A percentile compares a stretch with the other conserved stretches of the same genome.
phyloP scores from a whole-genome alignment of 2,329 filamentous ascomycete species.

The Aspergillus neoniger region DNA sequence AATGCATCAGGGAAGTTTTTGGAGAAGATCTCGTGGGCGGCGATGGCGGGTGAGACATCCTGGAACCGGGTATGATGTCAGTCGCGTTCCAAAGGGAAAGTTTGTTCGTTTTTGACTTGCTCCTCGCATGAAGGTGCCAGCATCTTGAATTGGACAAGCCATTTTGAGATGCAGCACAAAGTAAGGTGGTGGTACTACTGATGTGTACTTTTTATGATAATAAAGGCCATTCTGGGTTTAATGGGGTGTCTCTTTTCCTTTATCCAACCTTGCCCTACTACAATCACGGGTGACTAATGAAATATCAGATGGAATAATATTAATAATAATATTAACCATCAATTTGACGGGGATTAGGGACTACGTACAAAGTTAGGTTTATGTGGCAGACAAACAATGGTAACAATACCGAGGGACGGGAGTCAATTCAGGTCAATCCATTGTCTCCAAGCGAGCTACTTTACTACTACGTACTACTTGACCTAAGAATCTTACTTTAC shows the following conservation, averaged over 20 bases:
- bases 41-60: constrained; percentile 14
- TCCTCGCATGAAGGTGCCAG: not conserved
- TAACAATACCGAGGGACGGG: too few species aligned
- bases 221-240: not conserved
- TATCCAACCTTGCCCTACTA: not conserved
- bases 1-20: not conserved
- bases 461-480: too few species aligned
- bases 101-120: constrained; percentile 3
- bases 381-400: too few species aligned
- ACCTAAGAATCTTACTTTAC: too few species aligned
- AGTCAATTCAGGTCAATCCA: too few species aligned
- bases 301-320: too few species aligned
- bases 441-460: too few species aligned
- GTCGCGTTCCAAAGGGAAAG: constrained; percentile 7
- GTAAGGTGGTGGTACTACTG: not conserved
- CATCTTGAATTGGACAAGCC: not conserved
- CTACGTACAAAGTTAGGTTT: too few species aligned
- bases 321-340: too few species aligned
- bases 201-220: too few species aligned
- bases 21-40: constrained; percentile 14
- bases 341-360: too few species aligned
- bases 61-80: constrained; percentile 22
- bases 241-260: not conserved
- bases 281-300: not conserved
- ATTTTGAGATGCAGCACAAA: not conserved